Evolutionary conservation across 1,284 basidiomycete species (phyloP).

Genomic region (Cerrena zonata): DNA sequence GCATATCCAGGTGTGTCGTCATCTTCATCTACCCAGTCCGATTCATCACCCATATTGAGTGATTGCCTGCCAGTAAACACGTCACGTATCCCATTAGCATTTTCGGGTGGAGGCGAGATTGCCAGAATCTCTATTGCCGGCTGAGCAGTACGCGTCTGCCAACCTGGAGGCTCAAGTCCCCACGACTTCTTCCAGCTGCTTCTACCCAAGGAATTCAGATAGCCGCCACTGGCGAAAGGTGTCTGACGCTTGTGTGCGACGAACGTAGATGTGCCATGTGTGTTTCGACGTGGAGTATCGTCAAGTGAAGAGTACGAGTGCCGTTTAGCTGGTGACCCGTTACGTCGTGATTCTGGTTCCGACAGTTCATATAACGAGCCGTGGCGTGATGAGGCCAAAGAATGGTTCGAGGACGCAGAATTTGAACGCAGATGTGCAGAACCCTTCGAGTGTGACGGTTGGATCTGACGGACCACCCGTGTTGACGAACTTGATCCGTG

Average conservation of each 20-base stretch:
- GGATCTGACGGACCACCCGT: slow-evolving; percentile 63
- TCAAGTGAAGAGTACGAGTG: slow-evolving; percentile 39
- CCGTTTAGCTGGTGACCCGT: slow-evolving; percentile 47
- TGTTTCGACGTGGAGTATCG: slow-evolving; percentile 42
- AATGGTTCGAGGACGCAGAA: slow-evolving; percentile 69
- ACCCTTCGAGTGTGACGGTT: slow-evolving; percentile 33
- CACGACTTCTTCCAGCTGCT: slow-evolving; percentile 83
- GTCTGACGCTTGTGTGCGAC: slow-evolving; percentile 70
- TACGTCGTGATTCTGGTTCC: slow-evolving; percentile 54
- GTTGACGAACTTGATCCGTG: slow-evolving; percentile 72
- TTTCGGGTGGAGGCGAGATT: slow-evolving; percentile 44
- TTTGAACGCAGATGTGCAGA: slow-evolving; percentile 58
- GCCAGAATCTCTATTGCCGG: slow-evolving; percentile 68
- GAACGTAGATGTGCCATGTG: slow-evolving; percentile 43
- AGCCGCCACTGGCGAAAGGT: slow-evolving; percentile 45
- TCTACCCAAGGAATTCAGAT: slow-evolving; percentile 47
- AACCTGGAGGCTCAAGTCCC: slow-evolving; percentile 78
- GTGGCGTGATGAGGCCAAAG: slow-evolving; percentile 64
- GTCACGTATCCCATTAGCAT: slow-evolving; percentile 52
- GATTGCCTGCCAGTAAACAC: slow-evolving; percentile 62
- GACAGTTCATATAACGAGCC: slow-evolving; percentile 71
- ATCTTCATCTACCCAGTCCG: slow-evolving; percentile 81
- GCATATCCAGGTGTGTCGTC: slow-evolving; percentile 71
- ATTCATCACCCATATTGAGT: slow-evolving; percentile 62
- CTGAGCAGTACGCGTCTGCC: slow-evolving; percentile 66